Evolutionary conservation across 2,329 filamentous ascomycete genomes (phyloP), one percentile per base, ranked within the genome.

Genomic region (Hymenoscyphus scutula): DNA sequence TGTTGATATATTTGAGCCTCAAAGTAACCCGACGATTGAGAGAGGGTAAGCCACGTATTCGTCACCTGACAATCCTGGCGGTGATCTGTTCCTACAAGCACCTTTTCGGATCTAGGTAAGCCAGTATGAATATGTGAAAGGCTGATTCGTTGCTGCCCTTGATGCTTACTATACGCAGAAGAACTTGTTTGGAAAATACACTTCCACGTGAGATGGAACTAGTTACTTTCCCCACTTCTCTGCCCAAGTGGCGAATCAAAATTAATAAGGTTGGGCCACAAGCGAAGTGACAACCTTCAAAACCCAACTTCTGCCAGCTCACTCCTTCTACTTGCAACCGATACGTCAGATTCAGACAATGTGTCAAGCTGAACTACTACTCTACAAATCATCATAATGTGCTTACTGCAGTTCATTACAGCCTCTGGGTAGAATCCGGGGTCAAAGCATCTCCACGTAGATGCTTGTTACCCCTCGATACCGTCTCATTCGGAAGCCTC

Each of bases 321-420:
- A 51, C 45, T 51, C 45, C 45, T 23, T 25, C 10, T 25, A 51
- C 45, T 25, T 23, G 2, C 19, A 25, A 51, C 45, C 45, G 45
- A 51, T 51, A 51, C 23, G 45, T 51, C 45, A 25, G 45, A 23
- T 51, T 23, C 19, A 19, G 23, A 51, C 10, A 51, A 51, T 13
- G 19, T 51, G 45, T 51, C 45, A 23, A 51, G 45, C 45, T 51
- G 45, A 51, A 51, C 19, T 51, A 51, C 10, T 19, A 51, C 23
- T 19, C 45, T 51, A 51, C 45, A 51, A 13, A 51, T 51, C 45
- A 51, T 51, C 45, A 25, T 5, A 37, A 37, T 25, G 45, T 51
- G 19, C 45, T 51, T 19, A 51, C 45, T 51, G 45, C 45, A 51
- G 45, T 51, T 25, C 45, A 51, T 51, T 51, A 51, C 45, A 51